Base-by-base conservation (phyloP, 2,329 filamentous ascomycete species). In the Aschersonia sp. region DNA sequence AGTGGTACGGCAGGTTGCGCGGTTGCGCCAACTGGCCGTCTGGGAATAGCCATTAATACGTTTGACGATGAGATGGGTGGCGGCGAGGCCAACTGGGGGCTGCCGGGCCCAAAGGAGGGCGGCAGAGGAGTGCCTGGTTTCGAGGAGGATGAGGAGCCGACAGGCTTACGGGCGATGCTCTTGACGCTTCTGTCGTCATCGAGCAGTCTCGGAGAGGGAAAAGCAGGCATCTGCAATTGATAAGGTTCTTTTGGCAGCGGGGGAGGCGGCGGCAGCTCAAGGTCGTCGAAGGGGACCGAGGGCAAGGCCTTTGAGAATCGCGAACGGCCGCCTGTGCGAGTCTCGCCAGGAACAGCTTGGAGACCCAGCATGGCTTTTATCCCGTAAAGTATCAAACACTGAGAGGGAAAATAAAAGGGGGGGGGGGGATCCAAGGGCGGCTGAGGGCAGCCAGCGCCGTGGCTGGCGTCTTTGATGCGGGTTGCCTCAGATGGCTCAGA, bases 241-340 rank as follows among this genome's bases (percentile, higher is more conserved):
- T 55, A 53, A 30, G 58, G 48, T 43, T 55, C 54, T 50, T 54
- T 59, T 43, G 52, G 47, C 30, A 49, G 49, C 45, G 54, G 52
- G 11, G 54, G 53, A 29, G 51, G 54, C 31, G 51, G 47, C 37
- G 55, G 52, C 30, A 46, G 51, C 41, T 48, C 46, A 37, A 47
- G 47, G 47, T 55, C 48, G 45, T 50, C 48, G 47, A 51, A 54
- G 47, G 74, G 72, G 56, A 72, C 70, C 48, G 67, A 64, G 35
- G 74, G 75, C 52, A 79, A 63, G 35, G 73, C 74, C 62, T 79
- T 79, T 57, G 74, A 77, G 62, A 74, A 76, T 59, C 74, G 73
- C 54, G 74, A 77, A 47, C 66, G 63, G 55, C 71, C 71, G 52
- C 57, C 60, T 6, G 45, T 56, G 37, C 37, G 22, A 40, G 43